Conservation (phyloP, 1,139 yeast species). For the Nakaseomyces nivariensis region DNA sequence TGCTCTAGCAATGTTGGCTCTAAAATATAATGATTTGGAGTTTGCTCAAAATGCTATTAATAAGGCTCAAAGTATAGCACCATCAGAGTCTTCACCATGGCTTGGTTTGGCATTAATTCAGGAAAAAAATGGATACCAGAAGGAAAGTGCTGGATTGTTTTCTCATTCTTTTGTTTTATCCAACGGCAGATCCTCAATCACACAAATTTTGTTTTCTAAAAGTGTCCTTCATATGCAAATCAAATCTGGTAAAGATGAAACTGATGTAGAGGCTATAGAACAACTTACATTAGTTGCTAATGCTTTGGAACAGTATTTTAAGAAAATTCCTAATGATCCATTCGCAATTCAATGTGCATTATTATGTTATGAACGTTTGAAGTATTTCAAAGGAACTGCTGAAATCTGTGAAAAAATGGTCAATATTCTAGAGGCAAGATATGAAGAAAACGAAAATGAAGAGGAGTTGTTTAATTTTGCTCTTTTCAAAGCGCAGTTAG, state of each 20-base stretch:
- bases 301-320: conserved; percentile 66
- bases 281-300: conserved; percentile 57
- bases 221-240: conserved; percentile 40
- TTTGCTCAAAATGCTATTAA: conserved; percentile 66
- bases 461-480: conserved; percentile 42
- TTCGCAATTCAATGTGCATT: conserved; percentile 53
- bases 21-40: conserved; percentile 56
- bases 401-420: conserved; percentile 41
- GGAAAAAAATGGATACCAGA: conserved; percentile 45
- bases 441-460: conserved; percentile 48
- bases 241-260: conserved; percentile 36
- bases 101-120: conserved; percentile 71
- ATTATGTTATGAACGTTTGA: conserved; percentile 60
- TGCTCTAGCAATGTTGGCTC: conserved; percentile 68
- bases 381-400: conserved; percentile 47
- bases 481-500: conserved; percentile 53
- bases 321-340: conserved; percentile 52
- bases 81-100: conserved; percentile 76
- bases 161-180: conserved; percentile 73
- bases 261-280: conserved; percentile 50
- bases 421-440: conserved; percentile 43
- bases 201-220: conserved; percentile 64
- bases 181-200: conserved; percentile 60
- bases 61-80: conserved; percentile 73
- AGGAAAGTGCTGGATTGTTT: conserved; percentile 46